Evolutionary conservation across 1,284 basidiomycete genomes (phyloP).

Genomic region (Paramarasmius palmivorus): DNA sequence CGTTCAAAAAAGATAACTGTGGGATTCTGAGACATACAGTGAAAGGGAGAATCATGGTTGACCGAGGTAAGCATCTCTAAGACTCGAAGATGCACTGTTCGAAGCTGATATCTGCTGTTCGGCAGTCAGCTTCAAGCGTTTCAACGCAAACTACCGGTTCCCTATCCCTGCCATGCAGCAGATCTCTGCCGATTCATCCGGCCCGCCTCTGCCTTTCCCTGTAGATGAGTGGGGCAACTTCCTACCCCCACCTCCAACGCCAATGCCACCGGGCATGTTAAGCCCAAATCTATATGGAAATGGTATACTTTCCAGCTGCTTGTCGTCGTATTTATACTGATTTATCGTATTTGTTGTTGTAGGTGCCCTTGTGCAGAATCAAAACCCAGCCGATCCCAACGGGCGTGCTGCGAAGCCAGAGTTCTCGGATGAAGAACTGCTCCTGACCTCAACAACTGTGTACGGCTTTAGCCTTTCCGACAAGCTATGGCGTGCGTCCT

Average conservation of each 20-base stretch:
- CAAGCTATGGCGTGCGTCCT: conserved; percentile 56
- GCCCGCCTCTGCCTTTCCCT: conserved; percentile 1
- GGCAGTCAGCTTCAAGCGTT: conserved; percentile 45
- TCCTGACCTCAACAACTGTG: conserved; percentile 55
- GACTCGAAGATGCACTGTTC: too few relatives aligned
- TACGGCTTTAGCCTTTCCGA: conserved; percentile 61
- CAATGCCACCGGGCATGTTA: not conserved
- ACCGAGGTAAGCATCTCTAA: conserved; percentile 51
- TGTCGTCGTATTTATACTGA: not conserved
- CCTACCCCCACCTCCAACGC: not conserved
- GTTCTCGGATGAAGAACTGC: conserved; percentile 50
- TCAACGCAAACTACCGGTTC: conserved; percentile 49
- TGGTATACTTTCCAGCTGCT: conserved; percentile 6
- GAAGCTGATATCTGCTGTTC: too few relatives aligned
- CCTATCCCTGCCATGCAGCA: conserved; percentile 29
- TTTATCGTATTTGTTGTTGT: not conserved
- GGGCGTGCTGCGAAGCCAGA: conserved; percentile 27
- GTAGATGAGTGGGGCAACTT: not conserved
- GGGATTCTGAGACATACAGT: conserved; percentile 32
- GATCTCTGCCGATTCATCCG: not conserved
- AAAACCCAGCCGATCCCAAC: conserved; percentile 22
- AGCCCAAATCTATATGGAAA: not conserved
- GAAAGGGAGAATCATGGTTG: conserved; percentile 54
- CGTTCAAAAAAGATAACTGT: conserved; percentile 32
- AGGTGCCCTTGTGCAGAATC: conserved; percentile 24